Conservation (phyloP, 2,329 filamentous ascomycete genomes). For the Trichoderma endophyticum region DNA sequence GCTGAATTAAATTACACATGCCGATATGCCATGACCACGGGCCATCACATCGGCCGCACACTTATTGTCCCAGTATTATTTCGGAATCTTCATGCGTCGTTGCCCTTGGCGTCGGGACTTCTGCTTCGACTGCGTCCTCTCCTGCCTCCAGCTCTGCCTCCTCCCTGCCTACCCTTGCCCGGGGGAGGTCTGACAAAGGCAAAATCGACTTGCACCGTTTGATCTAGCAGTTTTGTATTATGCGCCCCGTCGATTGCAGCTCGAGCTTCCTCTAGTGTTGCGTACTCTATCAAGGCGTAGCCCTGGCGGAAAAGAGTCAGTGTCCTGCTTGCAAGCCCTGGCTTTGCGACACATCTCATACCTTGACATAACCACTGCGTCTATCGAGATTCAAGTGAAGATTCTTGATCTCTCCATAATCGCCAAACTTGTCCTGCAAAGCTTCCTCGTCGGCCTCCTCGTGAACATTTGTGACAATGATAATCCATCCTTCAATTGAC, state of each 20-base stretch:
- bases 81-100: conserved; percentile 25
- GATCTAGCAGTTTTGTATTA: conserved; percentile 72
- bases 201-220: conserved; percentile 78
- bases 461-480: conserved; percentile 82
- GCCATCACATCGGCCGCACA: conserved; percentile 18
- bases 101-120: conserved; percentile 44
- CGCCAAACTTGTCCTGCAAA: conserved; percentile 75
- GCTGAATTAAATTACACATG: conserved; percentile 9
- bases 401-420: conserved; percentile 85
- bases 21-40: conserved; percentile 11
- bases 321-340: neutral
- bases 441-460: conserved; percentile 84
- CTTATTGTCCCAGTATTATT: neutral
- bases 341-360: conserved; percentile 30
- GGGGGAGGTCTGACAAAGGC: conserved; percentile 80
- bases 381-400: conserved; percentile 79
- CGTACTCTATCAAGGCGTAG: conserved; percentile 81
- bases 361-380: conserved; percentile 84
- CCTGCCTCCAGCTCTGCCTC: conserved; percentile 38
- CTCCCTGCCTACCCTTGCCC: conserved; percentile 37
- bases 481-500: conserved; percentile 86
- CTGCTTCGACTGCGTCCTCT: conserved; percentile 49
- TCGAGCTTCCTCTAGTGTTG: conserved; percentile 72
- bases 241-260: conserved; percentile 81
- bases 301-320: conserved; percentile 50